Evolutionary conservation across 768 basidiomycete species (phyloP).

Genomic region (Chiua virens): DNA sequence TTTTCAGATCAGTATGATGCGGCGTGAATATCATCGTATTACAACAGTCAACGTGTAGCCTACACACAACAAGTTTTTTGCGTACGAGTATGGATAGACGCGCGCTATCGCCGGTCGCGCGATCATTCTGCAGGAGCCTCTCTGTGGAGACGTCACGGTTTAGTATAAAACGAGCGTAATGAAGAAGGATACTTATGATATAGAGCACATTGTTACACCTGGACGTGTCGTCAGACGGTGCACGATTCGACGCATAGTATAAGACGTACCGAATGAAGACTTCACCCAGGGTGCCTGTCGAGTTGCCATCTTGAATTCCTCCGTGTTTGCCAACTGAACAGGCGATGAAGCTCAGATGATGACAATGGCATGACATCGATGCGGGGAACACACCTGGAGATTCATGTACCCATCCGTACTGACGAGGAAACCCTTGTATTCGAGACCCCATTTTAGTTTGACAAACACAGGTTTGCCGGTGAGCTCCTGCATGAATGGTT

Average conservation of each 20-base stretch:
- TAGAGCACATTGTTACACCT: slow-evolving; percentile 97
- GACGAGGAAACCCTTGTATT: slow-evolving; percentile 98
- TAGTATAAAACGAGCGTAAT: slow-evolving; percentile 7
- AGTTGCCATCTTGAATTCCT: slow-evolving; percentile 97
- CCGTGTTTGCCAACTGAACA: slow-evolving; percentile 91
- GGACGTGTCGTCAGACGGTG: slow-evolving; percentile 12
- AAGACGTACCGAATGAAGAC: slow-evolving; percentile 89
- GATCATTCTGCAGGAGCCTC: slow-evolving; percentile 62
- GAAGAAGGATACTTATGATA: slow-evolving; percentile 68
- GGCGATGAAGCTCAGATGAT: background rate
- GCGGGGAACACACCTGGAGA: slow-evolving; percentile 67
- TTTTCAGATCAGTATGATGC: background rate
- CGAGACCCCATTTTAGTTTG: slow-evolving; percentile 96
- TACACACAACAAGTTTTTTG: too few relatives aligned
- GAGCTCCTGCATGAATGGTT: slow-evolving; percentile 97
- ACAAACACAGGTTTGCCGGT: slow-evolving; percentile 97
- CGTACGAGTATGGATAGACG: too few relatives aligned
- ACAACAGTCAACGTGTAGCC: background rate
- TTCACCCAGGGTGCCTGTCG: slow-evolving; percentile 95
- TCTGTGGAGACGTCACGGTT: slow-evolving; percentile 49
- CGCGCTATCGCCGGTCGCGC: background rate
- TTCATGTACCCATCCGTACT: slow-evolving; percentile 99
- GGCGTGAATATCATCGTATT: background rate
- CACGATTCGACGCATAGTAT: background rate
- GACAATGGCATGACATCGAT: background rate